These are phyloP conservation scores for Mycena venus DNA, from an alignment of 768 basidiomycete genomes.

Conservation along the genomic window DNA sequence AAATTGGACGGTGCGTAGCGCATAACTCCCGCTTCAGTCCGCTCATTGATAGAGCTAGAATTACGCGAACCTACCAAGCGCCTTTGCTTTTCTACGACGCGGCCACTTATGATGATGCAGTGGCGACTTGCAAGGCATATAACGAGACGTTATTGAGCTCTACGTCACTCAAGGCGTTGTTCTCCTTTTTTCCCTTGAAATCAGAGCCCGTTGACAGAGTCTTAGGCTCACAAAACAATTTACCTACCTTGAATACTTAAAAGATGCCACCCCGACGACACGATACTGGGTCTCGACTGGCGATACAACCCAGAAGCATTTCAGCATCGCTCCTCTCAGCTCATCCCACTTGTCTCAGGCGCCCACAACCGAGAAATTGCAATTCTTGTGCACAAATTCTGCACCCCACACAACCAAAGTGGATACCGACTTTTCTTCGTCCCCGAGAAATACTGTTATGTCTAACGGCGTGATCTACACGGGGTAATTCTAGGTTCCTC, in stretches of 20 bases:
- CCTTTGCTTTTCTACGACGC: slow-evolving; percentile 31
- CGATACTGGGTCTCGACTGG: not conserved
- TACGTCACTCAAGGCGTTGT: slow-evolving; percentile 3
- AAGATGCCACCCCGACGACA: slow-evolving; percentile 1
- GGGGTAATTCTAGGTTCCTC: slow-evolving; percentile 5
- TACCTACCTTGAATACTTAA: slow-evolving; percentile 22
- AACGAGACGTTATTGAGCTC: slow-evolving; percentile 26
- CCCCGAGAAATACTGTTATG: slow-evolving; percentile 22
- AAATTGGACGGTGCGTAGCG: slow-evolving; percentile 32
- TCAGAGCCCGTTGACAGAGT: not conserved
- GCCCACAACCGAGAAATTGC: not conserved
- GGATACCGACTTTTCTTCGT: slow-evolving; percentile 30
- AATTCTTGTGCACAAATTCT: slow-evolving; percentile 35
- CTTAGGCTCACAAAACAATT: slow-evolving; percentile 20
- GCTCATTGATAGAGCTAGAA: slow-evolving; percentile 6
- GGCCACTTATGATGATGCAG: slow-evolving; percentile 19
- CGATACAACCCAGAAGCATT: not conserved
- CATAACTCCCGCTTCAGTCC: no score
- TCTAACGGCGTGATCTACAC: slow-evolving; percentile 25
- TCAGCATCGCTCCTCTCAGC: not conserved
- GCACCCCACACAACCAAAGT: slow-evolving; percentile 33
- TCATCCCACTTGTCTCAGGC: not conserved
- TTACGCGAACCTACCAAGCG: slow-evolving; percentile 27
- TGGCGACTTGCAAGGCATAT: slow-evolving; percentile 20
- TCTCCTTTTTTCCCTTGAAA: not conserved